phyloP scores from a whole-genome alignment of 768 basidiomycete genomes.

The Trametes cubensis region DNA sequence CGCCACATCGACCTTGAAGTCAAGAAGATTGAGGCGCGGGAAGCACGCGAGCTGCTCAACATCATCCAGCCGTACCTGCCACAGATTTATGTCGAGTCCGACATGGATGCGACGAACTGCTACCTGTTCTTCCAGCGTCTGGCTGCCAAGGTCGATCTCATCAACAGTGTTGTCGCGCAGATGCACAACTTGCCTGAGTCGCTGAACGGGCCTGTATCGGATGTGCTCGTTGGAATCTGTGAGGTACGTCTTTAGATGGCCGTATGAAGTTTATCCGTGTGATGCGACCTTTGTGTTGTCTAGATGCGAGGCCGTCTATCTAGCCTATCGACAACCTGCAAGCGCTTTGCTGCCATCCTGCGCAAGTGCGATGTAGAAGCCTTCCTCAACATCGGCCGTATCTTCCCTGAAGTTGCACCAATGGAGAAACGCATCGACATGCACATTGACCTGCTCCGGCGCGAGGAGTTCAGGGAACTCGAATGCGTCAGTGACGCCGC shows the following conservation, averaged over 20 bases:
- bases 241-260: conserved; percentile 56
- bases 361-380: conserved; percentile 79
- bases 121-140: conserved; percentile 93
- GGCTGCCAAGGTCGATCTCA: conserved; percentile 82
- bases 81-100: conserved; percentile 85
- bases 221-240: conserved; percentile 90
- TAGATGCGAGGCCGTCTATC: conserved; percentile 86
- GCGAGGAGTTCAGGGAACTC: conserved; percentile 90
- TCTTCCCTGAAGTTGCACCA: conserved; percentile 81
- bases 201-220: conserved; percentile 79
- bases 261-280: too few species aligned
- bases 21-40: conserved; percentile 79
- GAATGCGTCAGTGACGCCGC: conserved; percentile 90
- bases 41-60: conserved; percentile 74
- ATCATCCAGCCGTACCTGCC: conserved; percentile 96
- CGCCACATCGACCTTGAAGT: conserved; percentile 89
- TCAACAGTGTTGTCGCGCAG: conserved; percentile 81
- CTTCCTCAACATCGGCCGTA: conserved; percentile 82
- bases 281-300: not conserved
- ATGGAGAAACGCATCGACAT: conserved; percentile 93
- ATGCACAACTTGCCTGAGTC: conserved; percentile 84
- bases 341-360: conserved; percentile 86
- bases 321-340: conserved; percentile 79
- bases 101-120: conserved; percentile 85
- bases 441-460: conserved; percentile 81